Conservation (phyloP, 2,329 filamentous ascomycete genomes). For the Talaromyces sp. region DNA sequence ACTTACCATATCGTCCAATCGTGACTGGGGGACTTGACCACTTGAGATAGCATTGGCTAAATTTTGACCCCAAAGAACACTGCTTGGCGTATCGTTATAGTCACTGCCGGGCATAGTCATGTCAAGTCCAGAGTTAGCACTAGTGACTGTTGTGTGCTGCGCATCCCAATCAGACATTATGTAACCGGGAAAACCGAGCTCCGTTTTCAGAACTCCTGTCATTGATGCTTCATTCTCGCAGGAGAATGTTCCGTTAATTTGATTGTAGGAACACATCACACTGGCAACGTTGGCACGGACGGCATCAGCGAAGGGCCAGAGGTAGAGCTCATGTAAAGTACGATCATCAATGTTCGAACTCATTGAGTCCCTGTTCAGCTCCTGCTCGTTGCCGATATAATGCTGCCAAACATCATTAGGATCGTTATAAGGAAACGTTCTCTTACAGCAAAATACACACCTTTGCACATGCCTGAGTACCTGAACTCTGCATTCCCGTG, state of each 20-base stretch:
- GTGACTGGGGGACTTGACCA: conserved; percentile 71
- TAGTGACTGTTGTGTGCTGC: conserved; percentile 41
- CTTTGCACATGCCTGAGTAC: conserved; percentile 43
- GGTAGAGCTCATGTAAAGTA: conserved; percentile 60
- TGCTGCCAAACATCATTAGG: conserved; percentile 49
- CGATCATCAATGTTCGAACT: conserved; percentile 61
- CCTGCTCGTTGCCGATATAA: conserved; percentile 73
- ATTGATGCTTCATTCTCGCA: conserved; percentile 7
- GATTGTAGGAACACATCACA: conserved; percentile 52
- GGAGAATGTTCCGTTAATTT: conserved; percentile 10
- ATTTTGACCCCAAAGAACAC: conserved; percentile 72
- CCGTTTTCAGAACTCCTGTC: conserved; percentile 46
- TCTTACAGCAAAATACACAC: conserved; percentile 46
- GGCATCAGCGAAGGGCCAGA: conserved; percentile 61
- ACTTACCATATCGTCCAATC: conserved; percentile 85
- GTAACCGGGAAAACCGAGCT: conserved; percentile 51
- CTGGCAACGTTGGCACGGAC: conserved; percentile 53
- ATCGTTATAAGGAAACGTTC: not conserved
- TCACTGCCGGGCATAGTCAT: conserved; percentile 43
- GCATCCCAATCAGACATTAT: conserved; percentile 46
- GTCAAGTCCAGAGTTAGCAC: conserved; percentile 45
- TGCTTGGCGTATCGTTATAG: conserved; percentile 58
- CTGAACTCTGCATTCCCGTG: conserved; percentile 68
- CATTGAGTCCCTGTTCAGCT: conserved; percentile 62
- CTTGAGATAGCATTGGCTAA: conserved; percentile 76